Evolutionary conservation across 2,329 filamentous ascomycete genomes (phyloP), one percentile per base, ranked within the genome.

Genomic region (Fusarium duplospermum): DNA sequence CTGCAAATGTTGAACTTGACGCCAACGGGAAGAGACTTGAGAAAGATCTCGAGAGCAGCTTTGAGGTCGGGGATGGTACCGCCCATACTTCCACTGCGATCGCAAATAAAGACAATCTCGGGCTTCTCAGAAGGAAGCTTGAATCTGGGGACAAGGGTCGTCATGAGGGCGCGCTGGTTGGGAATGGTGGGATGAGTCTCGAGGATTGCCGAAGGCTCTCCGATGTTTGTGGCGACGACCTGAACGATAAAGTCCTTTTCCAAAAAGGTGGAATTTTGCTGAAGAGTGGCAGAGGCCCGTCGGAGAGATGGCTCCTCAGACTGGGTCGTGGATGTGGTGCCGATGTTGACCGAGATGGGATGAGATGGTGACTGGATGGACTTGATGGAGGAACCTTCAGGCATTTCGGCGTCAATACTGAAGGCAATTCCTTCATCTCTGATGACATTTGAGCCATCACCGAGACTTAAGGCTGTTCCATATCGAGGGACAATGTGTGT

Each of bases 91-190:
- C 91, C 92, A 65, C 91, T 93, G 61, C 92, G 88, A 79, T 95
- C 93, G 64, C 91, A 92, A 6, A 95, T 83, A 73, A 95, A 94
- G 20, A 94, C 89, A 24, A 95, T 87, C 78, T 95, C 93, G 4
- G 86, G 84, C 63, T 80, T 81, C 10, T 86, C 84, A 0, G 86
- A 78, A 0, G 89, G 89, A 0, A 93, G 82, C n/a, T 85, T 84
- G 81, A 94, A 93, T 70, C 90, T 91, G 3, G 93, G 93, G 0
- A 94, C 91, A 0, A 94, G 83, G 0, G 92, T 93, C 0, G 88
- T 84, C 92, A 95, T 93, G 67, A 94, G 78, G 1, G 92, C 92
- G 4, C 89, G 86, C 58, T 93, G 90, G 64, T 89, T 85, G 0
- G 87, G 84, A 3, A 93, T 84, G 0, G 83, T 87, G 0, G 91